Conservation (phyloP, 495 filamentous ascomycete species). For the Sporormia fimetaria region DNA sequence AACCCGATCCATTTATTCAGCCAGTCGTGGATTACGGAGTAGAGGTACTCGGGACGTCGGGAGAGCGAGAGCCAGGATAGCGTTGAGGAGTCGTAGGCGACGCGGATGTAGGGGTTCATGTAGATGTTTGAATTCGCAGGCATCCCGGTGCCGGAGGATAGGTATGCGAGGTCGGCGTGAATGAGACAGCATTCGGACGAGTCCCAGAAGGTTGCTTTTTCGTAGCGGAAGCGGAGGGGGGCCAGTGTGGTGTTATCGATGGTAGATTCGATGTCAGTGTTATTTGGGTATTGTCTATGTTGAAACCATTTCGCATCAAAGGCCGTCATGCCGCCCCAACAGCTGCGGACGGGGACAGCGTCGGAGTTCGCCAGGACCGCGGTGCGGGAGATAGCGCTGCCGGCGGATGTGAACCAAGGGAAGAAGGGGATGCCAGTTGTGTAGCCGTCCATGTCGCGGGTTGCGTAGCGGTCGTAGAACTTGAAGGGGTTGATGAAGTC, state of each 20-base stretch:
- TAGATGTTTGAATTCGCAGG: conserved; percentile 26
- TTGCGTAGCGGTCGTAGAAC: conserved; percentile 74
- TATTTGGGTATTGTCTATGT: not conserved
- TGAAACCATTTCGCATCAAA: conserved; percentile 61
- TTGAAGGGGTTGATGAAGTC: conserved; percentile 69
- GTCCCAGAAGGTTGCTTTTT: conserved; percentile 58
- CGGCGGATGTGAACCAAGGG: conserved; percentile 58
- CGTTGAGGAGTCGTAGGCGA: conserved; percentile 25
- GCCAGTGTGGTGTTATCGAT: not conserved
- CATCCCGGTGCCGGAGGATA: conserved; percentile 6
- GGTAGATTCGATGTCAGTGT: not conserved
- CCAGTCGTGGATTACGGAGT: conserved; percentile 21
- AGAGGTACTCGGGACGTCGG: conserved; percentile 27
- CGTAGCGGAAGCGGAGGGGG: conserved; percentile 54
- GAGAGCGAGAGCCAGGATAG: conserved; percentile 26
- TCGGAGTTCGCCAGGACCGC: conserved; percentile 53
- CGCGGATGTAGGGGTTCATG: conserved; percentile 32
- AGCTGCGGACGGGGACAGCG: conserved; percentile 61
- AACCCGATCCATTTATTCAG: conserved; percentile 20
- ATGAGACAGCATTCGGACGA: conserved; percentile 63
- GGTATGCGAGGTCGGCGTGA: conserved; percentile 26
- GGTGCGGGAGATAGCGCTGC: conserved; percentile 43
- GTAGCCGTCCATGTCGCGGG: conserved; percentile 61
- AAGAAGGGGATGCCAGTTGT: conserved; percentile 59
- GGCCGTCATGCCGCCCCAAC: conserved; percentile 75